These are phyloP conservation scores for Penicillium chermesinum DNA, from an alignment of 495 filamentous ascomycete species.

Conservation along the genomic window DNA sequence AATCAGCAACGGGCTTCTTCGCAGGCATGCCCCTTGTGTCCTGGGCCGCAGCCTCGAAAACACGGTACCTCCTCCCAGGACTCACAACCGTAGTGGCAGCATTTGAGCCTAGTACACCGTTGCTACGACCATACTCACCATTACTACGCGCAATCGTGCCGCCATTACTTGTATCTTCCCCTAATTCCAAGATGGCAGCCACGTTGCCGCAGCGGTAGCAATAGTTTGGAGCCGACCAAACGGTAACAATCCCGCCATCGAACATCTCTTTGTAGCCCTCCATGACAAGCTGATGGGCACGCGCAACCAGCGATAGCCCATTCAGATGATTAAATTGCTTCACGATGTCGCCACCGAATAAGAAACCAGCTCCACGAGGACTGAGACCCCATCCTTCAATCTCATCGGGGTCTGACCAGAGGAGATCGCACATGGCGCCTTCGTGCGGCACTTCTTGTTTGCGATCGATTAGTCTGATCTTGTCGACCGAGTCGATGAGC, in stretches of 20 bases:
- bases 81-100: constrained; percentile 52
- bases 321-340: constrained; percentile 93
- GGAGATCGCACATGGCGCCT: constrained; percentile 95
- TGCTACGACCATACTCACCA: constrained; percentile 64
- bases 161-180: constrained; percentile 73
- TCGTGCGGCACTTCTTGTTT: constrained; percentile 99
- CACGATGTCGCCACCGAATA: constrained; percentile 95
- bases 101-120: constrained; percentile 35
- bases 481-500: constrained; percentile 89
- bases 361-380: constrained; percentile 89
- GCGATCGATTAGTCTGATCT: constrained; percentile 89
- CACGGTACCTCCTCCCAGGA: constrained; percentile 85
- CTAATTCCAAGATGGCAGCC: constrained; percentile 87
- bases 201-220: constrained; percentile 98
- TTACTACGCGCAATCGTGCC: constrained; percentile 74
- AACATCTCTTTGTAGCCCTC: constrained; percentile 99
- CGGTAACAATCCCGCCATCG: constrained; percentile 87
- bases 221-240: constrained; percentile 97
- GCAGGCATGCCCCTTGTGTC: constrained; percentile 97
- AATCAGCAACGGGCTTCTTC: constrained; percentile 97
- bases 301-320: constrained; percentile 83
- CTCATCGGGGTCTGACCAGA: constrained; percentile 98
- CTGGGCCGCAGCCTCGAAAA: constrained; percentile 96
- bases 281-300: constrained; percentile 97
- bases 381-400: constrained; percentile 97